Evolutionary conservation across 176 grass and related monocot genomes (phyloP).

Genomic region (Oryza meridionalis): DNA sequence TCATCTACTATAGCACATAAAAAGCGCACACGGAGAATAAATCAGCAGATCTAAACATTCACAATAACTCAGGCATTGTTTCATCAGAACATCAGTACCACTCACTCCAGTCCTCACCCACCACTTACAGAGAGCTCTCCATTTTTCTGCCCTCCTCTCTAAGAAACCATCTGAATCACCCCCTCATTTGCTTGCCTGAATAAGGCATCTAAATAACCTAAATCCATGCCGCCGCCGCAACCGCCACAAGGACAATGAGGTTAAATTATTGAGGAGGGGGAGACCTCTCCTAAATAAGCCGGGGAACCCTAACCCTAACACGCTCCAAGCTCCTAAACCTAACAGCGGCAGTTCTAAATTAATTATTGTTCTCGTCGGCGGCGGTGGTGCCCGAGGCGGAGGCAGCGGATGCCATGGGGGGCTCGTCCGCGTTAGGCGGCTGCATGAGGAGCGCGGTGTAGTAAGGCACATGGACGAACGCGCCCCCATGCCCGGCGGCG

Average conservation of each 20-base stretch:
- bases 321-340: slow-evolving; percentile 27
- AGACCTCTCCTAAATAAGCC: neutral
- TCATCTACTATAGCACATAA: neutral
- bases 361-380: slow-evolving; percentile 28
- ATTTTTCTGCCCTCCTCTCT: neutral
- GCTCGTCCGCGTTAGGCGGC: neutral
- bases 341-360: neutral
- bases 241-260: neutral
- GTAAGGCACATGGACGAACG: slow-evolving; percentile 43
- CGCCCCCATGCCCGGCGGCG: neutral
- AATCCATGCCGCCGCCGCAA: neutral
- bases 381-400: neutral
- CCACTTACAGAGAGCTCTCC: neutral
- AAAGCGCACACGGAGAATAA: neutral
- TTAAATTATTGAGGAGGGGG: slow-evolving; percentile 25
- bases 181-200: slow-evolving; percentile 23
- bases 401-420: neutral
- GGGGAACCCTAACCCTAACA: slow-evolving; percentile 29
- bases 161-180: neutral
- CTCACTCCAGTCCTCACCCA: slow-evolving; percentile 1
- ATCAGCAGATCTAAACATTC: slow-evolving; percentile 33
- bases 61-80: slow-evolving; percentile 33
- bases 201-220: slow-evolving; percentile 5
- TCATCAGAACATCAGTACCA: slow-evolving; percentile 20
- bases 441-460: slow-evolving; percentile 65